These are phyloP conservation scores for Rutidosis leptorrhynchoides DNA, from an alignment of 129 eudicot species.

Conservation along the genomic window DNA sequence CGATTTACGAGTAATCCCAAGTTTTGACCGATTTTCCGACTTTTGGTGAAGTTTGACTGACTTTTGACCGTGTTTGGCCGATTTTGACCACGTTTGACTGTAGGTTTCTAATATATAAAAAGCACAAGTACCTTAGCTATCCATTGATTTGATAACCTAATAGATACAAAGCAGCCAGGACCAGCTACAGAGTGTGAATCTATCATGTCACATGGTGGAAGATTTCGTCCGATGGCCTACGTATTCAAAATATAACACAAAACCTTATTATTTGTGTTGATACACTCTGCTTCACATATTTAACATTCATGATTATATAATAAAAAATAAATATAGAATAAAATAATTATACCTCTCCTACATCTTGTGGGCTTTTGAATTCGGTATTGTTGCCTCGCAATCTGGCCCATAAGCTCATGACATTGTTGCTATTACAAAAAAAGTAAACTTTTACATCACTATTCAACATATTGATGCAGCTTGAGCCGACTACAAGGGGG, in stretches of 20 bases:
- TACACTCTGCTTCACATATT: neutral
- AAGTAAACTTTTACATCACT: slow-evolving; percentile 23
- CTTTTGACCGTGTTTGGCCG: too few relatives aligned
- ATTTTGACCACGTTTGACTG: too few relatives aligned
- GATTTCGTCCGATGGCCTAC: slow-evolving; percentile 76
- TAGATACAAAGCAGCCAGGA: slow-evolving; percentile 80
- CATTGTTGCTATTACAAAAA: slow-evolving; percentile 73
- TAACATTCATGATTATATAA: neutral
- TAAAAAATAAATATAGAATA: too few relatives aligned
- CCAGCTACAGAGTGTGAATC: slow-evolving; percentile 70
- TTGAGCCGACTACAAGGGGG: too few relatives aligned
- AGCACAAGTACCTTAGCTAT: slow-evolving; percentile 58
- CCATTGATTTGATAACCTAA: slow-evolving; percentile 68
- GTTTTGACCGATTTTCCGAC: too few relatives aligned
- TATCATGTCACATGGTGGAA: slow-evolving; percentile 72
- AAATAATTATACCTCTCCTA: slow-evolving; percentile 73
- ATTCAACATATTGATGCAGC: too few relatives aligned
- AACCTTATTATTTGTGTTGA: slow-evolving; percentile 3
- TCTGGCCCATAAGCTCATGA: slow-evolving; percentile 72
- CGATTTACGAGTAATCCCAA: too few relatives aligned
- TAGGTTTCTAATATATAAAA: neutral
- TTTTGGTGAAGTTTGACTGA: too few relatives aligned
- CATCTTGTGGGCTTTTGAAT: slow-evolving; percentile 60
- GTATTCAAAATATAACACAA: slow-evolving; percentile 15
- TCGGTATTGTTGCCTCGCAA: slow-evolving; percentile 56